These are phyloP conservation scores for Rhodotorula sp. DNA, from an alignment of 1,284 basidiomycete species.

Conservation along the genomic window DNA sequence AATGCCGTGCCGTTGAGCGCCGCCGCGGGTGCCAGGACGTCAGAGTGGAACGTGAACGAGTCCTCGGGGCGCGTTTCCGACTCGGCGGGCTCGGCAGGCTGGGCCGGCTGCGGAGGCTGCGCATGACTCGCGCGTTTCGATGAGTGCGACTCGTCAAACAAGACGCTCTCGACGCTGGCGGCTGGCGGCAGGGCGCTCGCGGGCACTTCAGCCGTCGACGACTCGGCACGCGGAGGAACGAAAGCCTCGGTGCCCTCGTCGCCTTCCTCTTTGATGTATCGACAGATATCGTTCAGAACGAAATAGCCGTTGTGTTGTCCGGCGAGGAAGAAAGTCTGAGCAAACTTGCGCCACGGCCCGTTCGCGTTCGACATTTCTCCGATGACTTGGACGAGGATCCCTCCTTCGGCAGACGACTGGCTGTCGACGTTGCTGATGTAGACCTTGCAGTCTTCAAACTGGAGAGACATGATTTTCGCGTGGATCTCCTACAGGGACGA, in stretches of 20 bases:
- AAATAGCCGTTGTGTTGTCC: conserved; percentile 99
- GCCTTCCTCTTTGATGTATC: conserved; percentile 86
- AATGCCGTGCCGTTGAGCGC: conserved; percentile 16
- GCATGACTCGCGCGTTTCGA: neutral
- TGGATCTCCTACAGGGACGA: conserved; percentile 80
- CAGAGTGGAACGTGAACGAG: conserved; percentile 25
- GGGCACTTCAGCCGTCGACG: neutral
- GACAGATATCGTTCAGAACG: conserved; percentile 99
- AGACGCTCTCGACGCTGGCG: conserved; percentile 28
- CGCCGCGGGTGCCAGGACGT: conserved; percentile 28
- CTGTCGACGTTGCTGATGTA: conserved; percentile 52
- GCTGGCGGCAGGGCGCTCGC: conserved; percentile 40
- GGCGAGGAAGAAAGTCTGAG: conserved; percentile 99
- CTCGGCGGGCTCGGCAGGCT: conserved; percentile 21
- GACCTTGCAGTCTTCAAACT: conserved; percentile 91
- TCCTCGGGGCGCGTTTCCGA: conserved; percentile 14
- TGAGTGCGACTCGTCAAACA: conserved; percentile 15
- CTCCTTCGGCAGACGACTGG: conserved; percentile 80
- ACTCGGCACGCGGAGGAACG: neutral
- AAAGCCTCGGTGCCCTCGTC: conserved; percentile 52
- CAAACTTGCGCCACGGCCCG: conserved; percentile 91
- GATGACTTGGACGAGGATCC: conserved; percentile 93
- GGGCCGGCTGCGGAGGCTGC: conserved; percentile 16
- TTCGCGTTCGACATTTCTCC: conserved; percentile 95
- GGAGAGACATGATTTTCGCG: conserved; percentile 88